Base-by-base conservation (phyloP, 2,329 filamentous ascomycete species). In the Colletotrichum cereale region DNA sequence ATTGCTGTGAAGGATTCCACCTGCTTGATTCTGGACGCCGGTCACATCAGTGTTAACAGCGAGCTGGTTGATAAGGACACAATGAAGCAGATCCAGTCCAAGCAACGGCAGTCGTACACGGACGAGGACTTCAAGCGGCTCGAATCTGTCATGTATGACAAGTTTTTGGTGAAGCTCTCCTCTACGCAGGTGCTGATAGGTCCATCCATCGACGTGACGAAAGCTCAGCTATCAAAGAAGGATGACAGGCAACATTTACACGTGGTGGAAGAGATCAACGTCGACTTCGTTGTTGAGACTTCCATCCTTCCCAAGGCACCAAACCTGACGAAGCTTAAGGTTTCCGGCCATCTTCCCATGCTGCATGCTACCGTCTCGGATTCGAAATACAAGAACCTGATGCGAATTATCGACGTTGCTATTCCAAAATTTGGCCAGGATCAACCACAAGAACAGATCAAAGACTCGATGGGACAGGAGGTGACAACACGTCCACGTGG, bases 251-350 rank as follows among this genome's bases (percentile, higher is more conserved):
- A 91, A 67, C 91, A 91, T 73, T 87, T 97, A 75, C 96, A 98
- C 79, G 91, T 99, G 66, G 94, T 99, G 44, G 96, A 99, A 80
- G 91, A 94, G 75, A 99, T 99, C 84, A 99, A 97, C 75, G 93
- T 99, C 76, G 94, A 98, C 80, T 98, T 99, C 79, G 91, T 95
- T 14, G 90, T 99, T n/a, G 95, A 98, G 79, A 92, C 93, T 26
- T 99, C 95, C 10, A 99, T 99, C 75, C 85, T 99, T n/a, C 96
- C 96, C 0, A 98, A 98, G 79, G 94, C 94, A 0, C 93, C 96
- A 0, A 97, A 98, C 74, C 85, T 99, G 60, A 97, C 96, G 18
- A 96, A 96, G 77, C 91, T 98, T 75, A 92, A 94, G 72, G 90
- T 99, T 42, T 97, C 95, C 1, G 96, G 96, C 2, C 94, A 97